Base-by-base conservation (phyloP, 2,329 filamentous ascomycete genomes). In the Colletotrichum eleusines region DNA sequence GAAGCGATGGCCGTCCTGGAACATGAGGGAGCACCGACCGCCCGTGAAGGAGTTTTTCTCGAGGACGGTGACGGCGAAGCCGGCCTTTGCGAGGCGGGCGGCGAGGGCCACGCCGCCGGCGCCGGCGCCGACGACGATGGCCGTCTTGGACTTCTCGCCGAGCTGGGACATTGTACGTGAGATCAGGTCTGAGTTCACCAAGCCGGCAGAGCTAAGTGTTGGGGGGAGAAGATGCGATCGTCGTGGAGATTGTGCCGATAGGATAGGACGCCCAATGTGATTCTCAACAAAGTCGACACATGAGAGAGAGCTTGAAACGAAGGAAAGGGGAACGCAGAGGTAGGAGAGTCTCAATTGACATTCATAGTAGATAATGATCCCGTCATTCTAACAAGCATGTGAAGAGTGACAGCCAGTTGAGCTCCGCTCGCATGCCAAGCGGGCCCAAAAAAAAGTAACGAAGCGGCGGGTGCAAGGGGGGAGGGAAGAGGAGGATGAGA, bases 1-100 rank as follows among this genome's bases (percentile, higher is more conserved):
- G 81, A 94, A 94, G 68, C 92, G 88, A 78, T 90, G 89, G 65
- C 87, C 89, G 58, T 87, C 81, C 69, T 87, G 82, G 63, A 87
- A 82, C 46, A 94, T 85, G 33, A 94, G 80, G 54, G 88, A 91
- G 80, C 91, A 94, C 65, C 92, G 84, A 5, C 92, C 92, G 55
- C 92, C 92, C 0, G 89, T 90, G 77, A 92, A 92, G 67, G 82
- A 82, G 76, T 94, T 94, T 83, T 94, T 94, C 80, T 94, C 92
- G n/a, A 94, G 81, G 1, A 94, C 90, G 0, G 91, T 94, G n/a
- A 94, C 92, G 42, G 85, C 78, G 78, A 91, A 90, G 48, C 92
- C 92, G 2, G 91, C 87, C 76, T 90, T 91, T 60, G 91, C 90
- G 14, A 94, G 87, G 55, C 92, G 88, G 2, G 92, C 91, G 67